These are phyloP conservation scores for Astrothelium subdiscretum DNA, from an alignment of 495 filamentous ascomycete genomes.

Conservation along the genomic window DNA sequence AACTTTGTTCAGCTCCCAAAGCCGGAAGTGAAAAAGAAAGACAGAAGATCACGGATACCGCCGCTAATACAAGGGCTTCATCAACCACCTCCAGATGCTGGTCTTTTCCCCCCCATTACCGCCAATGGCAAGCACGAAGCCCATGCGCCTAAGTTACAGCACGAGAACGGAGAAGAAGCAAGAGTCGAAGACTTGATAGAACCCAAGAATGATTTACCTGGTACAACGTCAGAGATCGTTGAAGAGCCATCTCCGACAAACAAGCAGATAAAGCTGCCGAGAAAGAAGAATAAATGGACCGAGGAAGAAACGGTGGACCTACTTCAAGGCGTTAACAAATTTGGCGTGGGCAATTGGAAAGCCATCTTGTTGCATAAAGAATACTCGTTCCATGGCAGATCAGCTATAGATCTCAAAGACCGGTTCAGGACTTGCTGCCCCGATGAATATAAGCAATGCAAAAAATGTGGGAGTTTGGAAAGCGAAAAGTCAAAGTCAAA, in stretches of 20 bases:
- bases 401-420: constrained; percentile 76
- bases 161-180: not conserved
- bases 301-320: constrained; percentile 73
- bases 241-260: not conserved
- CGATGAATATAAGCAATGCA: constrained; percentile 24
- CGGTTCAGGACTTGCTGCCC: constrained; percentile 70
- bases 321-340: constrained; percentile 62
- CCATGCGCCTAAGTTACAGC: constrained; percentile 1
- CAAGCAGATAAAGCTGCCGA: not conserved
- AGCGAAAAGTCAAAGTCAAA: constrained; percentile 9
- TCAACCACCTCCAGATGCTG: constrained; percentile 28
- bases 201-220: not conserved
- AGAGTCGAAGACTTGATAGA: not conserved
- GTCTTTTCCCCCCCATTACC: constrained; percentile 26
- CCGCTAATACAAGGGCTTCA: constrained; percentile 28
- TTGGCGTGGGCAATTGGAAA: constrained; percentile 83
- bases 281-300: constrained; percentile 48
- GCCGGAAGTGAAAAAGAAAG: constrained; percentile 1
- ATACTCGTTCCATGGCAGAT: constrained; percentile 63
- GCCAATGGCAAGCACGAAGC: constrained; percentile 8
- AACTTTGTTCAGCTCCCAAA: not conserved
- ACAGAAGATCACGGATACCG: constrained; percentile 15
- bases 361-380: constrained; percentile 65
- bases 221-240: not conserved
- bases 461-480: constrained; percentile 12